Conservation (phyloP, 139 green algal genomes). For the Coelastrella sp. region DNA sequence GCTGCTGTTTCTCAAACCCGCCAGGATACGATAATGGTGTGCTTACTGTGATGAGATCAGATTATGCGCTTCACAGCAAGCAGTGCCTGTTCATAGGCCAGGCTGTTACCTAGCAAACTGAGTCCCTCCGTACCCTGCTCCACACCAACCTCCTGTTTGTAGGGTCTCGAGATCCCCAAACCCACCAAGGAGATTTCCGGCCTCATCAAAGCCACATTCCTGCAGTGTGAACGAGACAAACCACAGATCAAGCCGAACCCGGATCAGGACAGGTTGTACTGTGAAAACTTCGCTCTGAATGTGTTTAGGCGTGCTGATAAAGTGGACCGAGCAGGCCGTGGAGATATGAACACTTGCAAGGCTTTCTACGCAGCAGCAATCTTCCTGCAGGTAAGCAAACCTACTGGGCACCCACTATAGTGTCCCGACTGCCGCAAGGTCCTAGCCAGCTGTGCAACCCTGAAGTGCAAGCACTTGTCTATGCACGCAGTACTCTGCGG, state of each 20-base stretch:
- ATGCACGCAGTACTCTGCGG: not conserved
- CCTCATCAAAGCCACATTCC: slow-evolving; percentile 64
- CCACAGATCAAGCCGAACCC: slow-evolving; percentile 55
- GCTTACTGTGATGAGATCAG: not conserved
- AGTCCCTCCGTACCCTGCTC: too few relatives aligned
- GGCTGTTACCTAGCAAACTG: too few relatives aligned
- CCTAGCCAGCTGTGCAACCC: too few relatives aligned
- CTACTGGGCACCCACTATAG: not conserved
- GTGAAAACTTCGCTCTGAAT: slow-evolving; percentile 82
- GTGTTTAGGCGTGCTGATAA: slow-evolving; percentile 81
- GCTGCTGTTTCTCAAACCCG: not conserved
- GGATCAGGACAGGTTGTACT: slow-evolving; percentile 56
- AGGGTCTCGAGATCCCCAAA: slow-evolving; percentile 75
- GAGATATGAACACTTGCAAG: slow-evolving; percentile 80
- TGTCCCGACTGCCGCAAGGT: too few relatives aligned
- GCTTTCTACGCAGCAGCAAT: slow-evolving; percentile 89
- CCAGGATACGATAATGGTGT: not conserved
- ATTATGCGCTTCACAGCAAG: too few relatives aligned
- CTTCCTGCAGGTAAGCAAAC: slow-evolving; percentile 86
- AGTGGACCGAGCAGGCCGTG: slow-evolving; percentile 74
- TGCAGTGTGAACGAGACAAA: slow-evolving; percentile 75
- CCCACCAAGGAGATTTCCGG: slow-evolving; percentile 72
- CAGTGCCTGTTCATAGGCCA: too few relatives aligned
- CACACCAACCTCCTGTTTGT: not conserved
- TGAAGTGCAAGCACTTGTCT: not conserved